These are phyloP conservation scores for Fusarium anguioides DNA, from an alignment of 2,329 filamentous ascomycete species.

Conservation along the genomic window DNA sequence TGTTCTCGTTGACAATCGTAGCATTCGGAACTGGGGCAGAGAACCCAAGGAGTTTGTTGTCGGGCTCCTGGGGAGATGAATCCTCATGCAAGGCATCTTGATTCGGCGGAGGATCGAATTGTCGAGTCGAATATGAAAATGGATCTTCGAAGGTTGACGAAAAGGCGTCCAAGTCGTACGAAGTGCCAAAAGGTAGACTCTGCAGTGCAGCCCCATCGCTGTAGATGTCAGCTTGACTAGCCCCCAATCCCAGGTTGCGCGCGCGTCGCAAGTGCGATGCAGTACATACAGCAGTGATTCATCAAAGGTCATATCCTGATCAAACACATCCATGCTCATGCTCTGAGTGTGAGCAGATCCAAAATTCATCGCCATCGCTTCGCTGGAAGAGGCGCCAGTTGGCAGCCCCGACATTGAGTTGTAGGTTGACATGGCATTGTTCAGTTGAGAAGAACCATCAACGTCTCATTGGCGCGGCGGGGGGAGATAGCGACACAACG, in stretches of 20 bases:
- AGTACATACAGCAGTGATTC: constrained; percentile 64
- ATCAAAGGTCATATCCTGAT: constrained; percentile 65
- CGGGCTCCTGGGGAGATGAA: constrained; percentile 66
- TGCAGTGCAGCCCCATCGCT: constrained; percentile 52
- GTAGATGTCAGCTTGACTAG: constrained; percentile 29
- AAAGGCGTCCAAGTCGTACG: constrained; percentile 71
- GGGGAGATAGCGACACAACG: constrained; percentile 33
- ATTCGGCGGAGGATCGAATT: constrained; percentile 58
- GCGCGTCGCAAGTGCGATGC: constrained; percentile 22
- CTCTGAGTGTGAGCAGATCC: constrained; percentile 48
- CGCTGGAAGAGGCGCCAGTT: constrained; percentile 56
- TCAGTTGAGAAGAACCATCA: constrained; percentile 47
- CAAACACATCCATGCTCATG: constrained; percentile 63
- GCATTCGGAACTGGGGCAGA: constrained; percentile 70
- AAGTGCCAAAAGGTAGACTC: constrained; percentile 64
- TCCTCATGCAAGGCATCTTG: constrained; percentile 59
- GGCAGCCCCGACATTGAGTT: constrained; percentile 66
- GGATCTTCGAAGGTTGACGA: constrained; percentile 74
- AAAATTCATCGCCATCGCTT: constrained; percentile 60
- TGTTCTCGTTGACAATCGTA: constrained; percentile 73
- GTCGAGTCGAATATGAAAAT: constrained; percentile 66
- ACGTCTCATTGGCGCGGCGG: constrained; percentile 44
- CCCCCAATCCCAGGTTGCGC: constrained; percentile 10
- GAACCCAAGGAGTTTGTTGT: constrained; percentile 81
- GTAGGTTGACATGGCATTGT: constrained; percentile 68